Percentiles rank a stretch among this genome's conserved stretches.
These are phyloP conservation scores for Euphorbia tirucalli DNA, from an alignment of 345 rosid species.

Conservation along the genomic window DNA sequence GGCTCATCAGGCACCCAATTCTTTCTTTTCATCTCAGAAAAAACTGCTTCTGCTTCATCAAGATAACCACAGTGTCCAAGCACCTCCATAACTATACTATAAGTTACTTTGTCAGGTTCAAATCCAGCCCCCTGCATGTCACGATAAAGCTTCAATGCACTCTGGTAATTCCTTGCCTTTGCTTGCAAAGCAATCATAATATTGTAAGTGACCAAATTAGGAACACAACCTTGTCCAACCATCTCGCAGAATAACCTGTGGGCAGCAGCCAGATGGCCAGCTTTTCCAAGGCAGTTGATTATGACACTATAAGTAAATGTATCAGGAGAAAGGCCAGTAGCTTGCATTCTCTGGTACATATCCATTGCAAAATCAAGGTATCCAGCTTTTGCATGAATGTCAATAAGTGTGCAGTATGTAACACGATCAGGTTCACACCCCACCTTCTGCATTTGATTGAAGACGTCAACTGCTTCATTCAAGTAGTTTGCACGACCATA, in stretches of 20 bases:
- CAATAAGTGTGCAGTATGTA: slow-evolving; percentile 86
- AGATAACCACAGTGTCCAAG: slow-evolving; percentile 90
- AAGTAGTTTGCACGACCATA: slow-evolving; percentile 92
- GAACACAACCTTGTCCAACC: slow-evolving; percentile 84
- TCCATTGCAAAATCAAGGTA: slow-evolving; percentile 86
- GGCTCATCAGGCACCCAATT: slow-evolving; percentile 93
- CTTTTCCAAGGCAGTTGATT: slow-evolving; percentile 96
- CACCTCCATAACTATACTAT: slow-evolving; percentile 93
- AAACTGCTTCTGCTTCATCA: slow-evolving; percentile 83
- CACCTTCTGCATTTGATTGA: slow-evolving; percentile 66
- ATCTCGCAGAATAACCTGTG: slow-evolving; percentile 73
- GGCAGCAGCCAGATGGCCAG: slow-evolving; percentile 80
- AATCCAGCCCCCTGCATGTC: slow-evolving; percentile 82
- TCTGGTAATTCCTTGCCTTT: slow-evolving; percentile 80
- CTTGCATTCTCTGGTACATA: slow-evolving; percentile 77
- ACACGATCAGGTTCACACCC: slow-evolving; percentile 90
- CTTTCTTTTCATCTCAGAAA: slow-evolving; percentile 68
- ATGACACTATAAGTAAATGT: slow-evolving; percentile 91
- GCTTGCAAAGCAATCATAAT: slow-evolving; percentile 91
- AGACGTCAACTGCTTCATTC: slow-evolving; percentile 67
- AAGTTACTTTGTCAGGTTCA: slow-evolving; percentile 88
- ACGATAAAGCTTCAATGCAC: slow-evolving; percentile 68
- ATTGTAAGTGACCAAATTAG: slow-evolving; percentile 80
- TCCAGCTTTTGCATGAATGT: slow-evolving; percentile 95
- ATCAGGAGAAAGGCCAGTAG: slow-evolving; percentile 83